Percentiles rank a stretch among this genome's conserved stretches.
These are phyloP conservation scores for Aspergillus bridgeri DNA, from an alignment of 495 filamentous ascomycete species.

Conservation along the genomic window DNA sequence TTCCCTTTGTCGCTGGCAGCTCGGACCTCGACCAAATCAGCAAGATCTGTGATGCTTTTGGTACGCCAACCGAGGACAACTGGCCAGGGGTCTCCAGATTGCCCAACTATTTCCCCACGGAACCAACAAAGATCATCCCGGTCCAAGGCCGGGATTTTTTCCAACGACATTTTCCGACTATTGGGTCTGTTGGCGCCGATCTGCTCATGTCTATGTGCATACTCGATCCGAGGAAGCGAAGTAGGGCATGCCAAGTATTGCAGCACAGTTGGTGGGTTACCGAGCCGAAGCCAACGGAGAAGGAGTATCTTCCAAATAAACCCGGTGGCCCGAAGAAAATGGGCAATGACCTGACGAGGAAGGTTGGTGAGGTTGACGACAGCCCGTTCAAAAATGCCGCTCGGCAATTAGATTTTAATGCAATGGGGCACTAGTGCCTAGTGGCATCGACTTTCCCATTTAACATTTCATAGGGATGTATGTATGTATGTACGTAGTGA, in stretches of 20 bases:
- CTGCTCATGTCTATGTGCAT: slow-evolving; percentile 80
- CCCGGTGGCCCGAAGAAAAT: slow-evolving; percentile 68
- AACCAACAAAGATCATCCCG: slow-evolving; percentile 51
- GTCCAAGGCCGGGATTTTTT: slow-evolving; percentile 66
- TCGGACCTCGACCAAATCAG: slow-evolving; percentile 76
- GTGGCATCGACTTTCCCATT: background rate
- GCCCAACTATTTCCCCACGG: slow-evolving; percentile 65
- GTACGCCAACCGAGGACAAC: slow-evolving; percentile 88
- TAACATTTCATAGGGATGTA: background rate
- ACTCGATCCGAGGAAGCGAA: slow-evolving; percentile 79
- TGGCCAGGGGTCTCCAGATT: slow-evolving; percentile 90
- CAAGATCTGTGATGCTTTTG: slow-evolving; percentile 78
- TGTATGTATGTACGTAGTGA: too few species aligned
- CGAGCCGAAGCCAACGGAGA: slow-evolving; percentile 79
- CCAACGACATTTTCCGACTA: slow-evolving; percentile 66
- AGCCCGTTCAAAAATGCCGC: slow-evolving; percentile 69
- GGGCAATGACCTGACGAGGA: slow-evolving; percentile 77
- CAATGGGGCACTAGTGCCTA: slow-evolving; percentile 30
- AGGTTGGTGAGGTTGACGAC: slow-evolving; percentile 69
- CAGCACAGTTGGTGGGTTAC: slow-evolving; percentile 82
- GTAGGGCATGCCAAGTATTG: slow-evolving; percentile 70
- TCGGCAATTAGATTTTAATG: slow-evolving; percentile 78
- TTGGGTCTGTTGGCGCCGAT: slow-evolving; percentile 79
- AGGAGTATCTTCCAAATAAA: slow-evolving; percentile 74
- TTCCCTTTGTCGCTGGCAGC: slow-evolving; percentile 74